Evolutionary conservation across 179 eudicot genomes (phyloP).

Genomic region (Sideroxylon spinosum): DNA sequence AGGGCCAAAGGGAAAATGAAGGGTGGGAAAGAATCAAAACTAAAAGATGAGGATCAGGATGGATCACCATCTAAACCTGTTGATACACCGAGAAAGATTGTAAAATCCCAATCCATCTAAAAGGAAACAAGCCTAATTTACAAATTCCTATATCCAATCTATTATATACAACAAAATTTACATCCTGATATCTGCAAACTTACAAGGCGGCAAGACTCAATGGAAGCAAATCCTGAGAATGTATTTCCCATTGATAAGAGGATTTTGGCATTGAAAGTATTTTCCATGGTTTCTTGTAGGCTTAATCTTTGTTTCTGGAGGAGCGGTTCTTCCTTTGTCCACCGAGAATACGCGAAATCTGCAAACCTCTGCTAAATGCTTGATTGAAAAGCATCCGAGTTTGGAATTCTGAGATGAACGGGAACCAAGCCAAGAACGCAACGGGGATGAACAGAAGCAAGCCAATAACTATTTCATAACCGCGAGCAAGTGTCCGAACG

Average conservation of each 20-base stretch:
- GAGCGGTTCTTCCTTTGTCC: slow-evolving; percentile 48
- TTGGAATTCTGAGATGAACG: slow-evolving; percentile 58
- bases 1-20: no score
- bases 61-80: no score
- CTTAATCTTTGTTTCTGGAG: slow-evolving; percentile 37
- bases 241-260: not conserved
- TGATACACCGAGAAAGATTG: not conserved
- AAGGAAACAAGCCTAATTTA: not conserved
- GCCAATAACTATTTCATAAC: slow-evolving; percentile 50
- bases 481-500: slow-evolving; percentile 39
- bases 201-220: not conserved
- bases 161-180: not conserved
- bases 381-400: slow-evolving; percentile 63
- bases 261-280: no score
- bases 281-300: no score
- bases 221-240: not conserved
- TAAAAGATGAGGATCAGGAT: no score
- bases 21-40: no score
- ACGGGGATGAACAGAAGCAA: slow-evolving; percentile 49
- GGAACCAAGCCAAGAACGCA: slow-evolving; percentile 61
- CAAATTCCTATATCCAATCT: not conserved
- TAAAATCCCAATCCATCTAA: not conserved
- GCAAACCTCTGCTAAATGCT: slow-evolving; percentile 66
- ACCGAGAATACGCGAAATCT: slow-evolving; percentile 61
- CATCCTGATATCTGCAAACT: not conserved